Evolutionary conservation across 768 basidiomycete genomes (phyloP), one percentile per base, ranked within the genome.

Genomic region (Phanerodontia chrysosporium): DNA sequence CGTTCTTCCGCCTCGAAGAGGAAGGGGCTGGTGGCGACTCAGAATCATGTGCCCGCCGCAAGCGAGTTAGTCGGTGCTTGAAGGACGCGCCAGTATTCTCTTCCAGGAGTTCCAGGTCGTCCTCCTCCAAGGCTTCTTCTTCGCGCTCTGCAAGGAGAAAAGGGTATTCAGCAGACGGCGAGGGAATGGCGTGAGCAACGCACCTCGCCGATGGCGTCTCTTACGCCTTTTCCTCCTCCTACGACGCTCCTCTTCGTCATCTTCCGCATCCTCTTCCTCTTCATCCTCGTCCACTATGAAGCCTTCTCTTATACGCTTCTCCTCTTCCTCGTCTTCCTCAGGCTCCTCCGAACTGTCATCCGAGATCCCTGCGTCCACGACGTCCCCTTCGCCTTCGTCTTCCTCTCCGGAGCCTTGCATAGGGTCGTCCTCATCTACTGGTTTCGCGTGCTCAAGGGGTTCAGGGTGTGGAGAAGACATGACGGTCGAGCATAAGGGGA

Each of bases 231-330:
- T 92, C 60, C 82, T 80, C 64, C 80, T 80, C 65, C 82, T 77
- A 45, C 74, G 80, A 59, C 80, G 76, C 57, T 79, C 81, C 45
- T 80, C 78, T 45, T 83, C 79, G 2, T 82, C 79, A 21, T 83
- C 84, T 14, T 81, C 83, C 1, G 84, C 85, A 0, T 84, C 89
- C 3, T 89, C 90, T 0, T 93, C 92, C 7, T 93, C 93, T 59
- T 95, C 92, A 9, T 90, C 88, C 57, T 89, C 90, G 58, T 90
- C 90, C 8, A 95, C 94, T 66, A 98, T 97, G 69, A 98, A 97
- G 0, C 92, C 95, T 51, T 95, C 90, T 52, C 85, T 77, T 57
- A 97, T 84, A 58, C 83, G 79, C 58, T 83, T 81, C 65, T 78
- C 89, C 75, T 94, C 94, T 62, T 96, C 95, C 66, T 86, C 90